Evolutionary conservation across 805 yeast genomes (phyloP).

Genomic region (Starmera dryadoides): DNA sequence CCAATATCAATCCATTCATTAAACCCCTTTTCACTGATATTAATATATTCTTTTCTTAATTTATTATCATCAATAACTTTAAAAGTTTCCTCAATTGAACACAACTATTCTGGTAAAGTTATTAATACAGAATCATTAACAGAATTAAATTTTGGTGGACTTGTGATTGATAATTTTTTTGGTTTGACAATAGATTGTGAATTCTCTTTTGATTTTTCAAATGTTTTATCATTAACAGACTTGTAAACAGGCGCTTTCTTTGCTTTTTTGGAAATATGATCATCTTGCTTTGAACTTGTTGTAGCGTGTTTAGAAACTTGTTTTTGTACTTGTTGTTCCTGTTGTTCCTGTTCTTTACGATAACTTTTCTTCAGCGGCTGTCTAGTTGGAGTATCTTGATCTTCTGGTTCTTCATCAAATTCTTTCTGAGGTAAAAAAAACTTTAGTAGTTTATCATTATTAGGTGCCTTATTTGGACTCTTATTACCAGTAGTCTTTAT

Average conservation of each 20-base stretch:
- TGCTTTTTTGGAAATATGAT: background rate
- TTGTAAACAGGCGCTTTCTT: background rate
- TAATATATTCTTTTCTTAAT: constrained; percentile 19
- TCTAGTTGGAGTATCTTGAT: background rate
- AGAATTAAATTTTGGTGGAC: background rate
- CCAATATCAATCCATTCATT: constrained; percentile 33
- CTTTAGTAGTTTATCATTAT: background rate
- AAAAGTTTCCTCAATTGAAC: background rate
- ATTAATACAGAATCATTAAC: background rate
- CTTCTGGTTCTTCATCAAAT: background rate
- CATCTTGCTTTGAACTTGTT: too few species aligned
- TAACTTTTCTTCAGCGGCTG: background rate
- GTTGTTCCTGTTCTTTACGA: too few species aligned
- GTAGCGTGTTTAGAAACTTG: too few species aligned
- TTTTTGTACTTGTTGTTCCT: too few species aligned
- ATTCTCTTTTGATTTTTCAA: background rate
- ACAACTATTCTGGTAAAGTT: background rate
- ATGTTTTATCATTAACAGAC: background rate
- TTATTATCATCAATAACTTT: constrained; percentile 1
- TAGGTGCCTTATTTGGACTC: background rate
- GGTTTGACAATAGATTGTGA: background rate
- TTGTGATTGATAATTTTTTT: background rate
- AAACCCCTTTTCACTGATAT: constrained; percentile 18
- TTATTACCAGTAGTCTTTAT: background rate
- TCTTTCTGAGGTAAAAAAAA: background rate